Conservation (phyloP, 352 stramenopile genomes). For the Pythium scleroteichum region DNA sequence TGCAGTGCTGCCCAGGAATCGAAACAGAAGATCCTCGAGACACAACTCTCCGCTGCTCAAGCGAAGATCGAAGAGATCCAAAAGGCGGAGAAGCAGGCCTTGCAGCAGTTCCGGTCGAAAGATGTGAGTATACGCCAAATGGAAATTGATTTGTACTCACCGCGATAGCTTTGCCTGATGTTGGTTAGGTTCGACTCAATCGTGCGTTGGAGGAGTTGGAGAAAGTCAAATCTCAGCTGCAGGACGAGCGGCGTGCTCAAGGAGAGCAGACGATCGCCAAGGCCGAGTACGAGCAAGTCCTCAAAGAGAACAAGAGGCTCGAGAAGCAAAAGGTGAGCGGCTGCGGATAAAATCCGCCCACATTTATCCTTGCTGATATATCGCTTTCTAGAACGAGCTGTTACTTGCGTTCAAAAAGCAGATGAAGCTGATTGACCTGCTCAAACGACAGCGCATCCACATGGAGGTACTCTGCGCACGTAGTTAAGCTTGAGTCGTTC, state of each 20-base stretch:
- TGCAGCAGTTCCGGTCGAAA: conserved; percentile 76
- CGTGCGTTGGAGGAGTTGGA: conserved; percentile 76
- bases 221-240: conserved; percentile 63
- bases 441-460: conserved; percentile 85
- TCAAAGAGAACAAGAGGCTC: conserved; percentile 71
- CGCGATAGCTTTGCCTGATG: too few relatives aligned
- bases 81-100: conserved; percentile 59
- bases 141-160: too few relatives aligned
- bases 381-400: conserved; percentile 50
- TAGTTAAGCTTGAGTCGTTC: background rate
- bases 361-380: background rate
- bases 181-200: conserved; percentile 68
- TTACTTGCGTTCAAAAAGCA: conserved; percentile 84
- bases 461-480: conserved; percentile 55
- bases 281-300: conserved; percentile 55
- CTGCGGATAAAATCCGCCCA: too few relatives aligned
- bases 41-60: conserved; percentile 53
- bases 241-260: conserved; percentile 56
- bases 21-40: conserved; percentile 73
- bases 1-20: conserved; percentile 61
- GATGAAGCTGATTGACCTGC: conserved; percentile 86
- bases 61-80: conserved; percentile 52
- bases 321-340: conserved; percentile 77
- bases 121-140: conserved; percentile 33
- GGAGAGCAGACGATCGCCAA: conserved; percentile 49